These are phyloP conservation scores for Pseudonitzschia delicatissima DNA, from an alignment of 108 stramenopile species.

Conservation along the genomic window DNA sequence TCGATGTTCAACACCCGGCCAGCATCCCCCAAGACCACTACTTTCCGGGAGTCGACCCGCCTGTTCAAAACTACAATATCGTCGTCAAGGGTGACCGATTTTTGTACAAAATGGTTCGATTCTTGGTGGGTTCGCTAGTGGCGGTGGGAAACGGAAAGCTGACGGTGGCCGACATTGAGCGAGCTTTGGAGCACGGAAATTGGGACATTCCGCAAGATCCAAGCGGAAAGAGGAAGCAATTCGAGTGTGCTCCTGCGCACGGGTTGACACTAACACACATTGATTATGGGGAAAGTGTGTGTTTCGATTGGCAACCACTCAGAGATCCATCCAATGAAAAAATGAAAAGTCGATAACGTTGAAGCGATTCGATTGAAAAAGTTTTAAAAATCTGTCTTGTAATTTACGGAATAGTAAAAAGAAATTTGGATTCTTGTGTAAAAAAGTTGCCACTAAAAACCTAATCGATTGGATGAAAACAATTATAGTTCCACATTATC, in stretches of 20 bases:
- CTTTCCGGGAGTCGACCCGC: constrained; percentile 17
- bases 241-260: constrained; percentile 54
- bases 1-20: not conserved
- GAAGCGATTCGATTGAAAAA: too few species aligned
- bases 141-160: constrained; percentile 51
- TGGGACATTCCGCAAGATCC: constrained; percentile 4
- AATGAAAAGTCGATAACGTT: too few species aligned
- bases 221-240: not conserved
- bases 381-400: too few species aligned
- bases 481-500: too few species aligned
- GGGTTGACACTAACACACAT: constrained; percentile 39
- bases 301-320: constrained; percentile 43
- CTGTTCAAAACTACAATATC: constrained; percentile 36
- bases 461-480: too few species aligned
- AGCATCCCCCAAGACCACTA: constrained; percentile 2
- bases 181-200: constrained; percentile 33
- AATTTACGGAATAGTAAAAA: too few species aligned
- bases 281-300: constrained; percentile 20
- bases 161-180: constrained; percentile 39
- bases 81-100: constrained; percentile 72
- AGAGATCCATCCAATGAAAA: constrained; percentile 9
- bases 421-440: too few species aligned
- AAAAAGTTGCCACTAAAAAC: too few species aligned
- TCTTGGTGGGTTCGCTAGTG: constrained; percentile 75
- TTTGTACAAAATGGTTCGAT: constrained; percentile 80